These are phyloP conservation scores for Rhododendron kiyosumense DNA, from an alignment of 148 eudicot genomes.

Conservation along the genomic window DNA sequence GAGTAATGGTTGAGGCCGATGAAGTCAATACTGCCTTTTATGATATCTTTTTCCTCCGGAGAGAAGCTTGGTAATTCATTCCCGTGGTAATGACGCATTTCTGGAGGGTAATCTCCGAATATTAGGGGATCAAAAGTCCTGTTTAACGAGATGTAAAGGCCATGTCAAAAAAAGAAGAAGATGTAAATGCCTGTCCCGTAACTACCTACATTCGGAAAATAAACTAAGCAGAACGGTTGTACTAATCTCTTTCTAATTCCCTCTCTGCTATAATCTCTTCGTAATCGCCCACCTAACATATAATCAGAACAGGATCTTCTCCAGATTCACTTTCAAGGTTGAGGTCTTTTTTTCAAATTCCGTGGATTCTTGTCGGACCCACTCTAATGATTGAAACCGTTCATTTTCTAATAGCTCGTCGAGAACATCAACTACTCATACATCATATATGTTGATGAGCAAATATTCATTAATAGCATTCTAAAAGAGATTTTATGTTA, in stretches of 20 bases:
- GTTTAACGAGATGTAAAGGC: background rate
- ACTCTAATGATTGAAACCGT: background rate
- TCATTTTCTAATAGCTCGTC: too few species aligned
- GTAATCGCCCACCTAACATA: too few species aligned
- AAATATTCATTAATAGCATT: too few species aligned
- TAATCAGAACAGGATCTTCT: background rate
- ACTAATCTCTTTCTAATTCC: too few species aligned
- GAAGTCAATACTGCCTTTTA: constrained; percentile 66
- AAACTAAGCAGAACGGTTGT: background rate
- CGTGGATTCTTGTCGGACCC: background rate
- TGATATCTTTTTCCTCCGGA: constrained; percentile 32
- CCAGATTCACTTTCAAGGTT: background rate
- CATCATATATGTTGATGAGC: too few species aligned
- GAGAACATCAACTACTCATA: background rate
- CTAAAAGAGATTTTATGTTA: background rate
- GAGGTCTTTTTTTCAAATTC: background rate
- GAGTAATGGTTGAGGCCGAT: constrained; percentile 85
- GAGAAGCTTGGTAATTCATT: constrained; percentile 51
- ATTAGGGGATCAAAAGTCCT: constrained; percentile 80
- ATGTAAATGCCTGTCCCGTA: background rate
- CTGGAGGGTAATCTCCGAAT: constrained; percentile 69
- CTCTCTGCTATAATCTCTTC: too few species aligned
- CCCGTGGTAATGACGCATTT: constrained; percentile 50
- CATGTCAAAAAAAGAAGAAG: background rate
- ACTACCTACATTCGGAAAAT: background rate